Evolutionary conservation across 371 early-diverging fungal species (phyloP).

Genomic region (Quaeritorhiza haematococci): DNA sequence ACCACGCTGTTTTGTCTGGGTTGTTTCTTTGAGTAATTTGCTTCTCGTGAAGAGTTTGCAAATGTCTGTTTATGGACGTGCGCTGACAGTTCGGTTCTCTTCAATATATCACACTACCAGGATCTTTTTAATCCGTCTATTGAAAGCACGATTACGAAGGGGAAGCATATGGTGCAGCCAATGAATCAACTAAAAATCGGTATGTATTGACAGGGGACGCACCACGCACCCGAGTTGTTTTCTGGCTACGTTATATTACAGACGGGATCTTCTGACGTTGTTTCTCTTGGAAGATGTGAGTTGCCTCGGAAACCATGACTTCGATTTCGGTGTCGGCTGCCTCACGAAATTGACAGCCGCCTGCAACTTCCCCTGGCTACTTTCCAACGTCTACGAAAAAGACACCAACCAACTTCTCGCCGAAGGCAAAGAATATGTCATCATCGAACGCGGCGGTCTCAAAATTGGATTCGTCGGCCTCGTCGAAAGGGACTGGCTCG

Average conservation of each 20-base stretch:
- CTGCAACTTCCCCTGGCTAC: slow-evolving; percentile 60
- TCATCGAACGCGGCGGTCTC: slow-evolving; percentile 37
- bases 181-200: slow-evolving; percentile 48
- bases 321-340: slow-evolving; percentile 59
- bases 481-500: slow-evolving; percentile 62
- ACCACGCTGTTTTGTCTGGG: neutral
- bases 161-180: slow-evolving; percentile 53
- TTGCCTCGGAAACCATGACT: slow-evolving; percentile 30
- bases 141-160: slow-evolving; percentile 57
- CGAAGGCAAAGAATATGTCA: slow-evolving; percentile 23
- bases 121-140: slow-evolving; percentile 60
- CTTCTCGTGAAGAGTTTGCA: neutral
- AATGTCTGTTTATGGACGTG: neutral
- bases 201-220: slow-evolving; percentile 59
- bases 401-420: slow-evolving; percentile 4
- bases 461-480: slow-evolving; percentile 56
- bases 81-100: neutral
- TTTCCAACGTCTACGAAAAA: slow-evolving; percentile 44
- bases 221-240: no score
- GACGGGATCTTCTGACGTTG: no score
- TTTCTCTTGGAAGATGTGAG: no score
- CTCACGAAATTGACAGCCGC: slow-evolving; percentile 34
- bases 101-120: neutral
- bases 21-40: neutral
- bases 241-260: no score